phyloP scores from a whole-genome alignment of 2,329 filamentous ascomycete genomes.

The Ascochyta koolunga region DNA sequence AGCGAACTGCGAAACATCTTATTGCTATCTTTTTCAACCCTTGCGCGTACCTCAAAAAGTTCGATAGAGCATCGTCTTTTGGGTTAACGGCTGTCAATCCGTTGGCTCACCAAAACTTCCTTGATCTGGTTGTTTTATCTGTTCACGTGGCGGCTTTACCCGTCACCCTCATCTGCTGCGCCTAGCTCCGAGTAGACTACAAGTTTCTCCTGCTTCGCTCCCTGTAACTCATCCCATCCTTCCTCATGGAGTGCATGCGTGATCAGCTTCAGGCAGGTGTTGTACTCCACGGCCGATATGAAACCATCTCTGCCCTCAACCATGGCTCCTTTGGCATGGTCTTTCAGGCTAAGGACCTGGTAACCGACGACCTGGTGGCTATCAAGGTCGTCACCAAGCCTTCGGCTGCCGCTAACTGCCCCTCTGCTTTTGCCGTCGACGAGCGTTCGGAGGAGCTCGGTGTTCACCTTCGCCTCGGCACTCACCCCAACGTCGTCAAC shows the following conservation, averaged over 20 bases:
- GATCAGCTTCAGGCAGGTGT: slow-evolving; percentile 79
- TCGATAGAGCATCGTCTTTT: slow-evolving; percentile 46
- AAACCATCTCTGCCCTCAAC: slow-evolving; percentile 92
- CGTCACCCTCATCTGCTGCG: slow-evolving; percentile 28
- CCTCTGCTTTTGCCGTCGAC: slow-evolving; percentile 73
- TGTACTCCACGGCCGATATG: slow-evolving; percentile 85
- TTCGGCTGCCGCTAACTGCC: slow-evolving; percentile 63
- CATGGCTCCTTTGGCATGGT: slow-evolving; percentile 99
- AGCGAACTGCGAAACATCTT: slow-evolving; percentile 30
- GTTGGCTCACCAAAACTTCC: slow-evolving; percentile 44
- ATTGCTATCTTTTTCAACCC: slow-evolving; percentile 43
- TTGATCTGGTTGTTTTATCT: slow-evolving; percentile 30
- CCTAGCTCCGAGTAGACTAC: slow-evolving; percentile 41
- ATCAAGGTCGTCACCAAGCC: slow-evolving; percentile 96
- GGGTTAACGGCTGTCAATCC: slow-evolving; percentile 41
- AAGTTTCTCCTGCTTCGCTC: slow-evolving; percentile 42
- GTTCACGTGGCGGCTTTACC: slow-evolving; percentile 25
- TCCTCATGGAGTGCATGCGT: slow-evolving; percentile 81
- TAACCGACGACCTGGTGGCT: slow-evolving; percentile 80
- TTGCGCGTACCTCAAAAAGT: slow-evolving; percentile 44
- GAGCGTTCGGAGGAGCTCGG: slow-evolving; percentile 81
- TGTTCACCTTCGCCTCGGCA: slow-evolving; percentile 78
- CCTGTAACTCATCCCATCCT: slow-evolving; percentile 23
- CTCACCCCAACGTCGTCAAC: slow-evolving; percentile 92
- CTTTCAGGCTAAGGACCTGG: slow-evolving; percentile 83